Evolutionary conservation across 148 eudicot genomes (phyloP).

Genomic region (Fallopia convolvulus): DNA sequence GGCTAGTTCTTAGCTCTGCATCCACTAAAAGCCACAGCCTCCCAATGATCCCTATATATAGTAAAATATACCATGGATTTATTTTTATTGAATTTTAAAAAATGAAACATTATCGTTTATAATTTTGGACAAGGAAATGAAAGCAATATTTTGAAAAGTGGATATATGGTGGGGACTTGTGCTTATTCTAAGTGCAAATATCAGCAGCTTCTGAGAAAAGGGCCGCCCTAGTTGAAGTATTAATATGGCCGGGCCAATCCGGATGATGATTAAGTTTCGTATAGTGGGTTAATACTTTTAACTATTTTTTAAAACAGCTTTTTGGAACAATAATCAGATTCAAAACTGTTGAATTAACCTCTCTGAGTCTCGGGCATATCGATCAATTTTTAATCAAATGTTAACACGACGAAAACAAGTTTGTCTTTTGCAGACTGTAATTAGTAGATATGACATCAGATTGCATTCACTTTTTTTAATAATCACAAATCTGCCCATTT

Average conservation of each 20-base stretch:
- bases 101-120: not conserved
- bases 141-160: not conserved
- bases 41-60: constrained; percentile 1
- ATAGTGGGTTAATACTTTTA: constrained; percentile 8
- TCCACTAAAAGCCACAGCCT: not conserved
- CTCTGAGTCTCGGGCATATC: not conserved
- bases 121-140: not conserved
- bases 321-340: not conserved
- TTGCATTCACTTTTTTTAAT: not conserved
- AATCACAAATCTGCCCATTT: not conserved
- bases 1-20: too few species aligned
- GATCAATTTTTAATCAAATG: not conserved
- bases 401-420: not conserved
- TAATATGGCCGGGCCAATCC: not conserved
- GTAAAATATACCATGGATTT: not conserved
- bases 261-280: not conserved
- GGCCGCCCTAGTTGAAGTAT: not conserved
- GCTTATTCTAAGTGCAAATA: not conserved
- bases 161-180: not conserved
- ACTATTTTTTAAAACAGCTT: not conserved
- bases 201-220: not conserved
- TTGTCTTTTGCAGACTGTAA: not conserved
- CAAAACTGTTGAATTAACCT: not conserved
- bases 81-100: not conserved
- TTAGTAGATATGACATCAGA: not conserved